phyloP scores from a whole-genome alignment of 805 yeast genomes.

The Saturnispora ahearnii region DNA sequence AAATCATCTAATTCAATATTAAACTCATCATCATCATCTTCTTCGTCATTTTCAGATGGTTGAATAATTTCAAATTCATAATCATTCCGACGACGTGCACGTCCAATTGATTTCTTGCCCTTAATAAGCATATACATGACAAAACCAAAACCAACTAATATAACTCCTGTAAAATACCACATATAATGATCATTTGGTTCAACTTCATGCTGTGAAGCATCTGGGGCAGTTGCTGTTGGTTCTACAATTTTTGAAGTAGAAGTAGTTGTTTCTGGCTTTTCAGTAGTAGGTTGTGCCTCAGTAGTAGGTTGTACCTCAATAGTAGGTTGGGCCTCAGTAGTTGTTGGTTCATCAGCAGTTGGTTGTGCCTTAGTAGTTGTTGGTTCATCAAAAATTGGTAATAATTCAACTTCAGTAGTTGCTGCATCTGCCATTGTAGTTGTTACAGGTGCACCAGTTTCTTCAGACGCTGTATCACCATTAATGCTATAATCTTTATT shows the following conservation, averaged over 20 bases:
- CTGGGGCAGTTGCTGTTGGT: constrained; percentile 4
- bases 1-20: constrained; percentile 6
- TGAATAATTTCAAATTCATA: constrained; percentile 73
- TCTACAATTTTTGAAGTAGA: not conserved
- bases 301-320: not conserved
- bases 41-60: constrained; percentile 29
- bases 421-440: not conserved
- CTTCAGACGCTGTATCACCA: constrained; percentile 6
- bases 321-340: not conserved
- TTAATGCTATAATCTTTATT: constrained; percentile 37
- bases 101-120: constrained; percentile 29
- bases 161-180: constrained; percentile 40
- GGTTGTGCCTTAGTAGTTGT: constrained; percentile 10
- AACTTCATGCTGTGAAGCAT: constrained; percentile 4
- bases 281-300: not conserved
- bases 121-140: constrained; percentile 34
- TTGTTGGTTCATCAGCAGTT: not conserved
- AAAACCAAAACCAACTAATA: constrained; percentile 48
- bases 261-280: not conserved
- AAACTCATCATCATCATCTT: constrained; percentile 13
- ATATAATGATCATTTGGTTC: constrained; percentile 12
- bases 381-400: constrained; percentile 2
- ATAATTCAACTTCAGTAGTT: not conserved
- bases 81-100: constrained; percentile 53
- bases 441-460: constrained; percentile 3